Conservation (phyloP, 208 protist genomes). For the Phytomonas serpens region DNA sequence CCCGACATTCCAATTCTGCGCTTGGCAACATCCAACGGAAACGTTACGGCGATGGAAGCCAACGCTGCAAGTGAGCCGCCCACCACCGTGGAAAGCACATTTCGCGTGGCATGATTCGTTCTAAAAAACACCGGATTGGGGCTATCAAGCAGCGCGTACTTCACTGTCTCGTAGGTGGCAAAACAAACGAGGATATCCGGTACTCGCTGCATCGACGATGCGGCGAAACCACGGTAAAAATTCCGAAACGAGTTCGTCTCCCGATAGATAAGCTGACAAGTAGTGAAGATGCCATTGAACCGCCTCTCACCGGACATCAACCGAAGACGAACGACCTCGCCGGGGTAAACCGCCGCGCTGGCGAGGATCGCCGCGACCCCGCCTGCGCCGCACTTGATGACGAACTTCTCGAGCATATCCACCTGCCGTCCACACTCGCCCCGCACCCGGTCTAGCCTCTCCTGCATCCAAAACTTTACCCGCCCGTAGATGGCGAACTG, state of each 20-base stretch:
- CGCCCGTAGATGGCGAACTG: constrained; percentile 78
- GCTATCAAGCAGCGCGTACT: constrained; percentile 63
- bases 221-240: constrained; percentile 82
- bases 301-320: constrained; percentile 76
- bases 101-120: constrained; percentile 26
- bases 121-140: constrained; percentile 32
- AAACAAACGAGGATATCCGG: constrained; percentile 85
- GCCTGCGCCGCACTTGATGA: constrained; percentile 82
- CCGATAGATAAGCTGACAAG: constrained; percentile 44
- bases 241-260: constrained; percentile 74
- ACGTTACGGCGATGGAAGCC: constrained; percentile 61
- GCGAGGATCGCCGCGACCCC: constrained; percentile 76
- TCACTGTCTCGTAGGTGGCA: constrained; percentile 83
- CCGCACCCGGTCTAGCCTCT: constrained; percentile 20
- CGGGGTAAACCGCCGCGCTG: constrained; percentile 71
- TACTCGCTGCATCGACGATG: constrained; percentile 78
- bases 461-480: constrained; percentile 77
- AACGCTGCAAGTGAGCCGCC: constrained; percentile 60
- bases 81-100: constrained; percentile 51
- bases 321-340: constrained; percentile 82
- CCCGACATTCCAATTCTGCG: constrained; percentile 83
- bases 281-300: constrained; percentile 59
- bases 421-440: constrained; percentile 4
- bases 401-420: constrained; percentile 57
- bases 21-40: constrained; percentile 85